Percentiles rank a stretch among this genome's conserved stretches.
Conservation (phyloP, 2,329 filamentous ascomycete species). For the Cladosporium sp. region DNA sequence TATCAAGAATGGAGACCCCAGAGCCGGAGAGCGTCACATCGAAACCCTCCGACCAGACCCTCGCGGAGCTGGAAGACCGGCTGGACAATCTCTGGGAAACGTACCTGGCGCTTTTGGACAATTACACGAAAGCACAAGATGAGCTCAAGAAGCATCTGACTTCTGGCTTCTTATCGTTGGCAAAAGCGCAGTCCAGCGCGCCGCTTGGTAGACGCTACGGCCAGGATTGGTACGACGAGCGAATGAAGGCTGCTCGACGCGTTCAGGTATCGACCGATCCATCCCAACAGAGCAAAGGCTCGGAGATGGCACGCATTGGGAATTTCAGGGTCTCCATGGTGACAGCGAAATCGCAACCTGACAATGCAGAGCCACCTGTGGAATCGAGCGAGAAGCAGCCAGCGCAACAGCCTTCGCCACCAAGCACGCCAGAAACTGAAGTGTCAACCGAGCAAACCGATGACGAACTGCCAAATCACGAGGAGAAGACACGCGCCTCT, state of each 20-base stretch:
- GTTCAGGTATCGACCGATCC: neutral
- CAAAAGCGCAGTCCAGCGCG: slow-evolving; percentile 68
- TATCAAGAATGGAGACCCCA: neutral
- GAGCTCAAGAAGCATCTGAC: slow-evolving; percentile 51
- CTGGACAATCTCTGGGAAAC: slow-evolving; percentile 60
- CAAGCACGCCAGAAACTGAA: slow-evolving; percentile 39
- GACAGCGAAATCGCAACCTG: neutral
- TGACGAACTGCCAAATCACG: neutral
- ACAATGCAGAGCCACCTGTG: neutral
- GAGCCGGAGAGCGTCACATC: neutral
- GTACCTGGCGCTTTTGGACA: slow-evolving; percentile 60
- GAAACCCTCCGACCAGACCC: neutral
- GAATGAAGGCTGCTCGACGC: slow-evolving; percentile 58
- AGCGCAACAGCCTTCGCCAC: slow-evolving; percentile 21
- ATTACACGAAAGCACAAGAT: slow-evolving; percentile 56
- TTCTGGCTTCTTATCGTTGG: slow-evolving; percentile 48
- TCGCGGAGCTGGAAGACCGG: slow-evolving; percentile 9
- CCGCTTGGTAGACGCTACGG: slow-evolving; percentile 57
- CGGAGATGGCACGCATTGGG: neutral
- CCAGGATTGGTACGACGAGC: slow-evolving; percentile 63
- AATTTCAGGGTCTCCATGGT: neutral
- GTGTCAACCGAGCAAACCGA: neutral
- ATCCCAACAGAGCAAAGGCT: neutral
- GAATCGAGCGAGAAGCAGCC: neutral
- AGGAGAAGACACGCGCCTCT: neutral